Percentiles rank a stretch among this genome's conserved stretches.
Conservation (phyloP, 495 filamentous ascomycete genomes). For the Rusavskia elegans region DNA sequence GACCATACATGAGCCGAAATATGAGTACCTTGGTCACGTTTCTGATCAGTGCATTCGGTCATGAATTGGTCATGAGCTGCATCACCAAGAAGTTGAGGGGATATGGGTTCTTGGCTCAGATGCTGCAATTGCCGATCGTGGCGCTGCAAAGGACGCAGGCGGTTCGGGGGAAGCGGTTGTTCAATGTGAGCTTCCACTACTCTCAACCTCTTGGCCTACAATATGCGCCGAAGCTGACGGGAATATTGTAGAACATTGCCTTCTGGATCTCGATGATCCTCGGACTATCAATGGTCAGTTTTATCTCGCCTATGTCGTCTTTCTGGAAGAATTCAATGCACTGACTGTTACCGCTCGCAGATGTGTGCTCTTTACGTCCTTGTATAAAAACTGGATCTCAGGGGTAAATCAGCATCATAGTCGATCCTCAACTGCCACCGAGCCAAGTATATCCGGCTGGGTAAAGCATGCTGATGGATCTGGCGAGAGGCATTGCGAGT, state of each 20-base stretch:
- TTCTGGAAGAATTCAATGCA: neutral
- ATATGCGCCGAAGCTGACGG: too few species aligned
- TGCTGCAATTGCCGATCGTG: constrained; percentile 90
- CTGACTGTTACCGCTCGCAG: neutral
- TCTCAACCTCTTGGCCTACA: too few species aligned
- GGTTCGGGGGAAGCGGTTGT: constrained; percentile 52
- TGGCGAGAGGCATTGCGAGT: too few species aligned
- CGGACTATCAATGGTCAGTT: constrained; percentile 67
- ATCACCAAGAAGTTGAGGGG: constrained; percentile 95
- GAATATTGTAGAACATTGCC: constrained; percentile 42
- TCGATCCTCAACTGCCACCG: too few species aligned
- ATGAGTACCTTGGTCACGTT: constrained; percentile 86
- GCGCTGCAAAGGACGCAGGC: constrained; percentile 69
- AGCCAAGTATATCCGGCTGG: too few species aligned
- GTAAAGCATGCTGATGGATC: too few species aligned
- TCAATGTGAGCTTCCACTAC: constrained; percentile 32
- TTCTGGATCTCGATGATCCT: constrained; percentile 96
- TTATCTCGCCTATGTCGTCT: neutral
- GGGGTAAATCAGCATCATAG: neutral
- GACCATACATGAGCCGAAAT: constrained; percentile 55
- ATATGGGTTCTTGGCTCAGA: constrained; percentile 87
- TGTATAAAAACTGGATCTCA: neutral
- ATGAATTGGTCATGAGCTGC: constrained; percentile 94
- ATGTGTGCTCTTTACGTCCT: neutral
- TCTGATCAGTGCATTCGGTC: constrained; percentile 70